phyloP scores from a whole-genome alignment of 139 green algal genomes.

The Mychonastes homosphaera region DNA sequence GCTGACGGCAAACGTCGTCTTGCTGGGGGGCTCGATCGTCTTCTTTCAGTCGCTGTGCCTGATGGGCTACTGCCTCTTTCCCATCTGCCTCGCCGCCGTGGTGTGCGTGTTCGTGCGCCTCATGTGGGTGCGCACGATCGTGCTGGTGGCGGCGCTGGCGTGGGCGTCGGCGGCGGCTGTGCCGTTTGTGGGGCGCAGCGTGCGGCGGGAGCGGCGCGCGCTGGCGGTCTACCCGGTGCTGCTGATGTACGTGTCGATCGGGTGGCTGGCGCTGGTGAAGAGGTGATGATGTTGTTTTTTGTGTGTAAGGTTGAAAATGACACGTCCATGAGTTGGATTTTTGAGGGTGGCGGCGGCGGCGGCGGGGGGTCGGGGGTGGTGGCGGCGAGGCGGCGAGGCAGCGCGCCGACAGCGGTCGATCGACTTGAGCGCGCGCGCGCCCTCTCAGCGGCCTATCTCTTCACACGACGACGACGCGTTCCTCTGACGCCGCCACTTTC shows the following conservation, averaged over 20 bases:
- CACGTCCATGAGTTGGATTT: no score
- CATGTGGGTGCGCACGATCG: conserved; percentile 33
- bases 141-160: conserved; percentile 41
- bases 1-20: conserved; percentile 90
- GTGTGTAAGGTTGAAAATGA: no score
- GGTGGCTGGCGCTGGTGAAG: conserved; percentile 77
- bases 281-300: conserved; percentile 14
- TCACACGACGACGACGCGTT: no score
- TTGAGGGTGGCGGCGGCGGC: no score
- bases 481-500: no score
- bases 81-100: conserved; percentile 73
- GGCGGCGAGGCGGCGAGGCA: no score
- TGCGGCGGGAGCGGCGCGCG: conserved; percentile 50
- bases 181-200: conserved; percentile 80
- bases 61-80: conserved; percentile 98
- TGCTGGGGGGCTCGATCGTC: conserved; percentile 92
- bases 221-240: conserved; percentile 90
- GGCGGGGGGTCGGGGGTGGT: no score
- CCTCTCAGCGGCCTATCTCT: no score
- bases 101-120: conserved; percentile 34
- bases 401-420: no score
- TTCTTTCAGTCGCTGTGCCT: conserved; percentile 94
- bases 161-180: conserved; percentile 74
- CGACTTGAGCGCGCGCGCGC: no score
- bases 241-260: conserved; percentile 75